These are phyloP conservation scores for Cercospora berteroae DNA, from an alignment of 2,329 filamentous ascomycete genomes.

Conservation along the genomic window DNA sequence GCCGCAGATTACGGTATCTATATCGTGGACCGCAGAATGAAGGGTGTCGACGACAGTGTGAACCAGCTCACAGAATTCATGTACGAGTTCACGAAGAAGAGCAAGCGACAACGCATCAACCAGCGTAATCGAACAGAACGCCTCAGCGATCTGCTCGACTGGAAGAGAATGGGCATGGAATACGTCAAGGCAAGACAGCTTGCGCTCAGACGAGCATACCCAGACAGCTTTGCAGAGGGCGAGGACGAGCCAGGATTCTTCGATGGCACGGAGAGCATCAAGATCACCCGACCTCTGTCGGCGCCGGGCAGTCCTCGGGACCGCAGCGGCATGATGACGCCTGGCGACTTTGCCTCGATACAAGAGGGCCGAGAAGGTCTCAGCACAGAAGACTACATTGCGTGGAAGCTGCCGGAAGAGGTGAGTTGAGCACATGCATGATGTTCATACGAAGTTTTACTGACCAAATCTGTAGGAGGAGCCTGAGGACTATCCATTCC, in stretches of 20 bases:
- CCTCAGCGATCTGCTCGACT: conserved; percentile 90
- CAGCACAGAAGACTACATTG: conserved; percentile 94
- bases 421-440: conserved; percentile 57
- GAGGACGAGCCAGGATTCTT: conserved; percentile 82
- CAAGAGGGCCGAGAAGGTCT: conserved; percentile 92
- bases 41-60: conserved; percentile 95
- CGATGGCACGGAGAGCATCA: conserved; percentile 78
- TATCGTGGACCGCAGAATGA: conserved; percentile 92
- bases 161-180: conserved; percentile 99
- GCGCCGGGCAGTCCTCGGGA: conserved; percentile 91
- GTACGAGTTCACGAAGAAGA: conserved; percentile 93
- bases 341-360: conserved; percentile 92
- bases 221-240: conserved; percentile 71
- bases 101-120: conserved; percentile 94
- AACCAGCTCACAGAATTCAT: conserved; percentile 91
- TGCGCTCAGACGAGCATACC: conserved; percentile 87
- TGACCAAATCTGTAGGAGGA: conserved; percentile 59
- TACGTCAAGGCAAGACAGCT: conserved; percentile 97
- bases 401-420: conserved; percentile 82
- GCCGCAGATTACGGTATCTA: conserved; percentile 98
- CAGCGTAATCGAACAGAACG: conserved; percentile 96
- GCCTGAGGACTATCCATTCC: conserved; percentile 71
- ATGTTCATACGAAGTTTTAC: neutral
- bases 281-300: conserved; percentile 91
- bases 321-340: conserved; percentile 96